Conservation (phyloP, 2,329 filamentous ascomycete species). For the Moelleriella libera region DNA sequence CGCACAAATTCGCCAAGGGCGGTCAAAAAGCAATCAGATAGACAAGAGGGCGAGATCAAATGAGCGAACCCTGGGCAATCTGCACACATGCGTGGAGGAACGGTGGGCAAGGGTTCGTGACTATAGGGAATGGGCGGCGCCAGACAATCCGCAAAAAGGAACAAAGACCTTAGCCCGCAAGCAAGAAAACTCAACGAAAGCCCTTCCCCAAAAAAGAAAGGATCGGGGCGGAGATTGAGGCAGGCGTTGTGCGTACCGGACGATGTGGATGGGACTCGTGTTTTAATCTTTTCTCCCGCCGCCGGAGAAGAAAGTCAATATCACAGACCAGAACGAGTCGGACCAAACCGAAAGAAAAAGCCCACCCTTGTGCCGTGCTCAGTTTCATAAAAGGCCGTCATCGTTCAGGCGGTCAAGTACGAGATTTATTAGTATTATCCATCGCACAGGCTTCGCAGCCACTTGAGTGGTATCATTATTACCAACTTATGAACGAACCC, state of each 20-base stretch:
- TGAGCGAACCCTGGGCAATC: neutral
- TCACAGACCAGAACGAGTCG: too few species aligned
- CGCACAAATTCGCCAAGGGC: neutral
- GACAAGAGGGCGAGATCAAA: neutral
- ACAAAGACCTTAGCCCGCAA: neutral
- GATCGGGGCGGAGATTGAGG: neutral
- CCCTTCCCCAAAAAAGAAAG: neutral
- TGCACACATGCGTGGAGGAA: neutral
- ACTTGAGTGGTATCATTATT: neutral
- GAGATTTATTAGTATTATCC: neutral
- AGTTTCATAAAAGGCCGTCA: too few species aligned
- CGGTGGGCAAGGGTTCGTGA: neutral
- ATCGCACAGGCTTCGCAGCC: neutral
- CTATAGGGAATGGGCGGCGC: neutral
- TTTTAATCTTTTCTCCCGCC: too few species aligned
- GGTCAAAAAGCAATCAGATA: neutral
- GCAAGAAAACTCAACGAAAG: neutral
- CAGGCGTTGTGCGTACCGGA: too few species aligned
- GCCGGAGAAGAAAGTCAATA: too few species aligned
- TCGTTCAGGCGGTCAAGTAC: too few species aligned
- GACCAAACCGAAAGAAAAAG: too few species aligned
- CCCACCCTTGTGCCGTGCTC: too few species aligned
- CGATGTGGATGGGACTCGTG: too few species aligned
- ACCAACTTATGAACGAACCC: neutral
- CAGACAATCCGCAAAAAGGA: neutral